Base-by-base conservation (phyloP, 2,329 filamentous ascomycete genomes). In the Venturia carpophila region DNA sequence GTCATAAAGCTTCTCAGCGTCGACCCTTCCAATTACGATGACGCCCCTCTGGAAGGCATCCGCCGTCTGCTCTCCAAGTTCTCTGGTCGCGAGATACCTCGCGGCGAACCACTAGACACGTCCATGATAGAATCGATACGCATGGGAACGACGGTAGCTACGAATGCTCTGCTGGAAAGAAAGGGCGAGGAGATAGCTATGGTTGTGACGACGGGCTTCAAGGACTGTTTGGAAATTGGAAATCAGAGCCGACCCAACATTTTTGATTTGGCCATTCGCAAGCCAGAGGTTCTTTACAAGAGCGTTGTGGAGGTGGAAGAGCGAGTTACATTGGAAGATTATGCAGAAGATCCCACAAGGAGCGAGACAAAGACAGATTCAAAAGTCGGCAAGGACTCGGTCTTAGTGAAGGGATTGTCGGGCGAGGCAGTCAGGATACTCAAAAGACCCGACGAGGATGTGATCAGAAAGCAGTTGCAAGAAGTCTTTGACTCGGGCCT, bases 61-160 rank as follows among this genome's bases (percentile, higher is more conserved):
- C 86, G 92, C 19, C 87, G 92, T 66, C 87, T 96, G 65, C 85
- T 96, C 76, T 88, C 87, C 69, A 87, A 85, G 70, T 95, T 95
- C 75, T 85, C 87, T 1, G 82, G 83, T 64, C 82, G 83, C 66
- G 87, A 93, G 5, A 92, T 95, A 56, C 90, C 90, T 3, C 86
- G 92, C 60, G 91, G 91, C 34, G 81, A 92, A 73, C 80, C 89
- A 0, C 79, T 96, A 10, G 91, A 96, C 74, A 96, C 92, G 0
- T 84, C 86, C 21, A 79, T 87, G 71, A 95, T 97, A 70, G 90
- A 94, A 70, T 92, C 89, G 65, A 96, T 97, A 73, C 88, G 92
- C 60, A 97, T 97, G 92, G 92, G 92, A 56, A 97, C 92, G 1
- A 97, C 92, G 0, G 92, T 97, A 15, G 92, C 92, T 11, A 97